Base-by-base conservation (phyloP, 768 basidiomycete genomes). In the Termitomyces bulborhizus region DNA sequence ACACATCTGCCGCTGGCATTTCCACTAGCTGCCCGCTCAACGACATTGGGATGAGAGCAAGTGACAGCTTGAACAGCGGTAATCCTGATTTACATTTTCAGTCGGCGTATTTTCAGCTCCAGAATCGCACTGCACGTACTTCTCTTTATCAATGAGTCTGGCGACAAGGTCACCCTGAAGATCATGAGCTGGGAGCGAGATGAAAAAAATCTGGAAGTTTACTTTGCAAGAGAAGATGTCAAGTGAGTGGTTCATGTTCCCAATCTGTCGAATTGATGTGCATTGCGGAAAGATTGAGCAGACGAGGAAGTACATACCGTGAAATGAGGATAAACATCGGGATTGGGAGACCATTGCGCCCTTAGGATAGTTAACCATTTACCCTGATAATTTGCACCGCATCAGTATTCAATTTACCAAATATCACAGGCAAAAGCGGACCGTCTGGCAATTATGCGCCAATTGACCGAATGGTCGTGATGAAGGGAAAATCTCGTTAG, bases 41-140 rank as follows among this genome's bases (percentile, higher is more conserved):
- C 75, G 21, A 89, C 70, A 53, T 65, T 84, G 0, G 91, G 90
- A 66, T 93, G 91, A 13, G 88, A 90, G 61, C 86, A 88, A 7
- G 91, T 90, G n/a, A 93, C 91, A n/a, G 91, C 90, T 69, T 92
- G 91, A 4, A 86, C 85, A 1, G 91, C 90, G 21, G 86, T 81
- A 57, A 93, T 85, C 59, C 88, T 91, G 58, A 45, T 32, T 21
- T 2, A 21, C 13, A 26, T 40, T 41, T 6, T 27, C 4, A 27
- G 24, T 44, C 7, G 46, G 15, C 9, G 34, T 44, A 15, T 18
- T 4, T 11, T 31, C 8, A 43, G 6, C 12, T 7, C 15, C 43
- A 24, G 18, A 9, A 3, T 31, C 5, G 29, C 13, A 31, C 2
- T 46, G 6, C 5, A 43, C 77, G 41, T 63, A 88, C 88, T 76